Evolutionary conservation across 2,329 filamentous ascomycete species (phyloP).

Genomic region (Neurospora crassa): DNA sequence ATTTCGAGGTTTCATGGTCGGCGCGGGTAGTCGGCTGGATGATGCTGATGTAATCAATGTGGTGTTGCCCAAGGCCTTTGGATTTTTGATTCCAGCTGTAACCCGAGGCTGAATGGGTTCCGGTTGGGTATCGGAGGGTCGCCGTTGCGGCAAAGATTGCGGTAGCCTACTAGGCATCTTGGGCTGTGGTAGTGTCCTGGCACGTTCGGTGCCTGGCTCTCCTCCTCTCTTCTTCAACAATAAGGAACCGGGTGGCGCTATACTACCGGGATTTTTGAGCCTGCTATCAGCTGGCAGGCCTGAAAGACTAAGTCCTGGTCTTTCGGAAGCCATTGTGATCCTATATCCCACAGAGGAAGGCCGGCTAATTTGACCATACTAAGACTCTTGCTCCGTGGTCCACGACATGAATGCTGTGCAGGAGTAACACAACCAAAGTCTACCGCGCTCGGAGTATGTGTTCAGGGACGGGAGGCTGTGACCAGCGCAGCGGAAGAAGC

Average conservation of each 20-base stretch:
- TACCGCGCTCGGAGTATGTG: conserved; percentile 5
- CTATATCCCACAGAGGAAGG: conserved; percentile 10
- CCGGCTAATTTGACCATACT: conserved; percentile 14
- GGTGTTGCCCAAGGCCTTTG: conserved; percentile 21
- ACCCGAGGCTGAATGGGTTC: conserved; percentile 31
- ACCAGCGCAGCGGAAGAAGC: conserved; percentile 7
- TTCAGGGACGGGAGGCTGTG: conserved; percentile 7
- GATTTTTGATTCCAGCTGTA: conserved; percentile 26
- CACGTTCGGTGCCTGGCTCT: conserved; percentile 9
- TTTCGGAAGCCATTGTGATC: conserved; percentile 18
- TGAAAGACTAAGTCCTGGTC: conserved; percentile 12
- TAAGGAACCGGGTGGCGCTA: not conserved
- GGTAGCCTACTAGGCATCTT: conserved; percentile 28
- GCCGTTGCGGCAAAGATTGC: conserved; percentile 23
- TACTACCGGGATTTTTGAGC: conserved; percentile 5
- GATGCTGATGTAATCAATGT: conserved; percentile 25
- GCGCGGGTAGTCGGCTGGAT: conserved; percentile 24
- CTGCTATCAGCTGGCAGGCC: conserved; percentile 13
- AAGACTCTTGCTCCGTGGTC: conserved; percentile 5
- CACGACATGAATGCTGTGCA: conserved; percentile 7
- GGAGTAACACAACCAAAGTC: not conserved
- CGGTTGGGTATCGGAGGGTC: conserved; percentile 19
- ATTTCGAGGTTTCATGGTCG: conserved; percentile 27
- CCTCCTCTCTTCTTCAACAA: conserved; percentile 3
- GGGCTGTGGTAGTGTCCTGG: conserved; percentile 15